phyloP scores from a whole-genome alignment of 768 basidiomycete species.

The Paxillus ammoniavirescens region DNA sequence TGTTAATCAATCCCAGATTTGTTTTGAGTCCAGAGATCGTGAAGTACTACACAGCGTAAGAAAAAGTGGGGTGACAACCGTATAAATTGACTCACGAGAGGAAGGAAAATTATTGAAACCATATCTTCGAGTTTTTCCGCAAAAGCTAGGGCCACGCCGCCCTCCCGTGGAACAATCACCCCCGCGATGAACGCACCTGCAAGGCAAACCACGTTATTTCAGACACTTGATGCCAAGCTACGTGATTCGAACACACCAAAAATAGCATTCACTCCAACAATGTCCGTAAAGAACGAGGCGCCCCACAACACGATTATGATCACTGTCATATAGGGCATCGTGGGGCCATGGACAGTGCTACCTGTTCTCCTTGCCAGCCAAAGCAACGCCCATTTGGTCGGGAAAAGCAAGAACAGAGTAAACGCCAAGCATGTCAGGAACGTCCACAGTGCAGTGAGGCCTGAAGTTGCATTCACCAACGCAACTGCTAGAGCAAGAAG shows the following conservation, averaged over 20 bases:
- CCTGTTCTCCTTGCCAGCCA: constrained; percentile 81
- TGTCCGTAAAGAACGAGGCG: constrained; percentile 90
- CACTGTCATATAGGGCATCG: constrained; percentile 85
- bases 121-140: constrained; percentile 96
- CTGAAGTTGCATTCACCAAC: constrained; percentile 83
- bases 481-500: constrained; percentile 89
- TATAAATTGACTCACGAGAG: constrained; percentile 55
- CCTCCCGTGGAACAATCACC: constrained; percentile 82
- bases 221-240: not conserved
- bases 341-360: constrained; percentile 78
- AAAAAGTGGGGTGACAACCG: not conserved
- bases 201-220: not conserved
- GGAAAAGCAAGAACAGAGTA: constrained; percentile 73
- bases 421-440: constrained; percentile 80
- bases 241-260: constrained; percentile 53
- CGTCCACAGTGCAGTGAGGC: constrained; percentile 83
- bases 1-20: constrained; percentile 78
- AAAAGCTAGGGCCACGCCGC: constrained; percentile 77
- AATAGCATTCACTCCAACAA: constrained; percentile 92
- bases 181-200: constrained; percentile 82
- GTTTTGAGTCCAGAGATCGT: constrained; percentile 93
- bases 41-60: constrained; percentile 65
- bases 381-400: constrained; percentile 54
- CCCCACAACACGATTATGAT: constrained; percentile 80
- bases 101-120: constrained; percentile 86